Evolutionary conservation across 1,139 yeast species (phyloP), one percentile per base, ranked within the genome.

Genomic region (Yamadazyma atmosphaerica): DNA sequence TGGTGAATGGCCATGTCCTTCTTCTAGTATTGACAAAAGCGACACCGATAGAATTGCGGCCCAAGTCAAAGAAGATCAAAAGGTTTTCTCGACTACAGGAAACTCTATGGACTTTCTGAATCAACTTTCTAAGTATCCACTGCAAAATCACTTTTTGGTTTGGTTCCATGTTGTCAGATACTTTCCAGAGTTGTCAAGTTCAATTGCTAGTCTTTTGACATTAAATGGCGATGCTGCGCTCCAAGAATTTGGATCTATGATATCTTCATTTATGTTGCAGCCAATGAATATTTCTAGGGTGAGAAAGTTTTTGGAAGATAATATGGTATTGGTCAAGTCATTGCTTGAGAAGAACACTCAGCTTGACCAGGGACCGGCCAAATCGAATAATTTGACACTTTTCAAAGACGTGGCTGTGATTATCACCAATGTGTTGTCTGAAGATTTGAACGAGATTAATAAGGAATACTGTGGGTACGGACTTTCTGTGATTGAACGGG

Each of bases 181-280:
- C 3, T 79, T 69, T 49, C 83, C 87, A 1, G 72, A 74, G 34
- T 56, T 75, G 8, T 73, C 75, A 4, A 61, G 62, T 23, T 61
- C 72, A 1, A 65, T 83, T 29, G 69, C 86, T 2, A 77, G 72
- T 27, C 63, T 81, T 37, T 57, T 81, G 25, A 12, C 32, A 11
- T 37, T 35, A 32, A n/a, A 29, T 9, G 34, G 15, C 28, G 23
- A 21, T 3, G 39, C 34, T 10, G 37, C 22, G 3, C 12, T 36
- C 2, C 25, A 14, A 4, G 17, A 29, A 21, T 16, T 41, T 17
- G 19, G 32, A 10, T 22, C 22, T 1, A 32, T 35, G 15, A 18
- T 43, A 7, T 18, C 10, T 2, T 25, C 32, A 3, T 24, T 43
- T 7, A 16, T 4, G 30, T 30, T 17, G 12, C 28, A 3, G 32